Evolutionary conservation across 257 asterid genomes (phyloP).

Genomic region (Parsonsia alboflavescens): DNA sequence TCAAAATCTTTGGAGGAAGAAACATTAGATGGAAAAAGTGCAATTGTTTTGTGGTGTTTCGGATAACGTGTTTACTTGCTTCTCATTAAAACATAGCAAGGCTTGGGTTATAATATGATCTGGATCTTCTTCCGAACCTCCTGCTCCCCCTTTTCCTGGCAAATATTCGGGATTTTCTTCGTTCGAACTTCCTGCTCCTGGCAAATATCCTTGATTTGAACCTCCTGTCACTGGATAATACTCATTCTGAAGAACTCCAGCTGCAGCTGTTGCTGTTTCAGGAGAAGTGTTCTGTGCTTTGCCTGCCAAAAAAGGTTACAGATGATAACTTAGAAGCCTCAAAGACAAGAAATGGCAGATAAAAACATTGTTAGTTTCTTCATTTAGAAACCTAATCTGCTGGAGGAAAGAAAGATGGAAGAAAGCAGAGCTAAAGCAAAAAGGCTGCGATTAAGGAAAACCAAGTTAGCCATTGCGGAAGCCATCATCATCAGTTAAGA

Average conservation of each 20-base stretch:
- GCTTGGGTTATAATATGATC: constrained; percentile 48
- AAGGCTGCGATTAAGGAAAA: constrained; percentile 22
- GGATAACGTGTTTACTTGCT: constrained; percentile 32
- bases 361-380: neutral
- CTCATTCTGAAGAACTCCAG: constrained; percentile 47
- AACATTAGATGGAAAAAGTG: neutral
- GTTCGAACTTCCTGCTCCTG: constrained; percentile 26
- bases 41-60: neutral
- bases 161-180: constrained; percentile 10
- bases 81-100: constrained; percentile 51
- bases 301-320: constrained; percentile 35
- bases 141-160: constrained; percentile 10
- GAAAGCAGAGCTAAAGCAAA: constrained; percentile 25
- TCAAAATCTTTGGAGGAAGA: neutral
- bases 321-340: neutral
- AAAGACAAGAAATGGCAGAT: neutral
- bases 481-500: neutral
- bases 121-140: constrained; percentile 20
- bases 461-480: constrained; percentile 37
- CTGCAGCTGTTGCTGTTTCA: constrained; percentile 61
- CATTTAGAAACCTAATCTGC: constrained; percentile 7
- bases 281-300: constrained; percentile 34
- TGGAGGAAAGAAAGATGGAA: constrained; percentile 25
- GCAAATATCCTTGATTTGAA: constrained; percentile 8
- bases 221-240: constrained; percentile 55